phyloP scores from a whole-genome alignment of 495 filamentous ascomycete species.

The Aspergillus kassunensis region DNA sequence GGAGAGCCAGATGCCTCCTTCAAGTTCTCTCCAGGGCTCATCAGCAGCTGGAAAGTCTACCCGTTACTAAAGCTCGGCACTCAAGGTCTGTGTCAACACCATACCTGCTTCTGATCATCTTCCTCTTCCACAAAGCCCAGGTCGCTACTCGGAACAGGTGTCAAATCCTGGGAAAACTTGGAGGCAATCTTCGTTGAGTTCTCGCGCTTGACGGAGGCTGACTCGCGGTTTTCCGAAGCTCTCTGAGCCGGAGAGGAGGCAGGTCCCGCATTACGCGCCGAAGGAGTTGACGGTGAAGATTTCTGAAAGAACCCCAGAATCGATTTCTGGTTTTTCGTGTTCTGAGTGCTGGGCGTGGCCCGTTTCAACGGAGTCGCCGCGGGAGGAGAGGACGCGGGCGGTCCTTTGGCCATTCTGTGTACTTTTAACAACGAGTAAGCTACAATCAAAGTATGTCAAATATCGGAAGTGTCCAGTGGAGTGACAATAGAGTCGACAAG shows the following conservation, averaged over 20 bases:
- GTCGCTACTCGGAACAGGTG: constrained; percentile 82
- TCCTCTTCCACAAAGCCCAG: constrained; percentile 37
- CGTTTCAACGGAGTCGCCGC: constrained; percentile 45
- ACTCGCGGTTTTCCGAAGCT: constrained; percentile 28
- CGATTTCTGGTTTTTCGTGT: constrained; percentile 68
- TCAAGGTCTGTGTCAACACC: not conserved
- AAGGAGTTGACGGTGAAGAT: constrained; percentile 45
- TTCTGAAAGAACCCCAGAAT: constrained; percentile 87
- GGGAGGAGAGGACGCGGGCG: constrained; percentile 33
- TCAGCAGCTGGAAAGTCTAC: not conserved
- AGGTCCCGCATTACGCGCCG: constrained; percentile 32
- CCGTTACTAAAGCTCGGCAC: constrained; percentile 4
- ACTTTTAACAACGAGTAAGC: not conserved
- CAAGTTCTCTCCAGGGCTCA: constrained; percentile 14
- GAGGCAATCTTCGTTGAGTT: constrained; percentile 34
- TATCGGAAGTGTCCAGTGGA: not conserved
- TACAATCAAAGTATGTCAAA: constrained; percentile 3
- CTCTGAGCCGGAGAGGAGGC: constrained; percentile 43
- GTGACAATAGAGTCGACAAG: not conserved
- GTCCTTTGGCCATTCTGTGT: constrained; percentile 34
- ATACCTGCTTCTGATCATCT: constrained; percentile 25
- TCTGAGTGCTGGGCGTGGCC: constrained; percentile 44
- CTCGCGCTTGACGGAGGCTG: constrained; percentile 21
- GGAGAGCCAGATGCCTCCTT: constrained; percentile 34
- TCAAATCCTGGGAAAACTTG: constrained; percentile 49